Evolutionary conservation across 2,329 filamentous ascomycete genomes (phyloP).

Genomic region (Fusarium sp.): DNA sequence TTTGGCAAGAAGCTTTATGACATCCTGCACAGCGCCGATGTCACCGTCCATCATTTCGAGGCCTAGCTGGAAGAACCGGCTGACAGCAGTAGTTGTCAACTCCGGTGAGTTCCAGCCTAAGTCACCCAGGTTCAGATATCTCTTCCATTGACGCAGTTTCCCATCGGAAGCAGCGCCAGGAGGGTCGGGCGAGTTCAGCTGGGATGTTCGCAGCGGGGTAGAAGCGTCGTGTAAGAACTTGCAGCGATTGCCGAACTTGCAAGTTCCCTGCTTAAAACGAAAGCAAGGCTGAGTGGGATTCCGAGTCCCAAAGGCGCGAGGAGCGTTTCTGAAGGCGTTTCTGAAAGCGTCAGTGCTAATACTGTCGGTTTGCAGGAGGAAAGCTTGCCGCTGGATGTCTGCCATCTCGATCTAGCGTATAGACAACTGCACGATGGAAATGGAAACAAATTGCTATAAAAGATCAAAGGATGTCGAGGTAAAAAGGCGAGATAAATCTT

Average conservation of each 20-base stretch:
- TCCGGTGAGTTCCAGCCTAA: background rate
- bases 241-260: background rate
- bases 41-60: background rate
- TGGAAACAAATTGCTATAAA: rapidly evolving
- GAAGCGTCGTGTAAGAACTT: background rate
- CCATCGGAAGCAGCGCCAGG: background rate
- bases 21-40: background rate
- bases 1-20: background rate
- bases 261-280: background rate
- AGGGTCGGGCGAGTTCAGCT: background rate
- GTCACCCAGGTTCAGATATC: background rate
- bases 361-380: background rate
- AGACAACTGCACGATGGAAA: background rate
- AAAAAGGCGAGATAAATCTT: background rate
- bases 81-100: background rate
- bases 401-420: background rate
- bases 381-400: background rate
- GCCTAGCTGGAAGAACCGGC: background rate
- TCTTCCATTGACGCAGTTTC: conserved; percentile 2
- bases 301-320: background rate
- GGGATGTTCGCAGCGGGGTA: background rate
- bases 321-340: background rate
- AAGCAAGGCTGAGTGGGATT: background rate
- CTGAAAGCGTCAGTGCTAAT: background rate
- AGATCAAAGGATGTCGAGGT: background rate